Evolutionary conservation across 495 filamentous ascomycete species (phyloP).

Genomic region (Penicillium pancosmium): DNA sequence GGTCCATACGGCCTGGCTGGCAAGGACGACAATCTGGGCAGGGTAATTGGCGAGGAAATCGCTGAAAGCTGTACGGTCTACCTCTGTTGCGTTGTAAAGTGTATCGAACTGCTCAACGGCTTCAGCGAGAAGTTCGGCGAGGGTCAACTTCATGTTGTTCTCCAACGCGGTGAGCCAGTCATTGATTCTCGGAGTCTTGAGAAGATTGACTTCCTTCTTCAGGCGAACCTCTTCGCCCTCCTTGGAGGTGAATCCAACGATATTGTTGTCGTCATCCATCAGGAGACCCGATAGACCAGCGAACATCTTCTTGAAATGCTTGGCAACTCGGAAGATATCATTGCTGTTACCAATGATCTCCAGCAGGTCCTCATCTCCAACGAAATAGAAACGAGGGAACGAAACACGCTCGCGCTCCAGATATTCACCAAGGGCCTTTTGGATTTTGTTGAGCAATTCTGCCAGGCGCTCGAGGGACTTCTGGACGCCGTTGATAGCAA

Average conservation of each 20-base stretch:
- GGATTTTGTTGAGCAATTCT: slow-evolving; percentile 96
- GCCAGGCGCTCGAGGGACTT: slow-evolving; percentile 93
- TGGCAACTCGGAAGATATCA: slow-evolving; percentile 90
- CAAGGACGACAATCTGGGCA: slow-evolving; percentile 93
- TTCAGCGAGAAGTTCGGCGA: slow-evolving; percentile 87
- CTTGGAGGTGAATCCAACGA: slow-evolving; percentile 91
- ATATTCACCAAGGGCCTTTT: slow-evolving; percentile 98
- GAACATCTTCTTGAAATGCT: slow-evolving; percentile 99
- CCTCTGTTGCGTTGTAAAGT: slow-evolving; percentile 65
- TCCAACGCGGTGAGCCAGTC: slow-evolving; percentile 95
- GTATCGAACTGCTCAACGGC: slow-evolving; percentile 72
- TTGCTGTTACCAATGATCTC: slow-evolving; percentile 99
- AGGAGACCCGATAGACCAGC: slow-evolving; percentile 87
- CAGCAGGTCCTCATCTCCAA: slow-evolving; percentile 97
- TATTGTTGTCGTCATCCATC: slow-evolving; percentile 86
- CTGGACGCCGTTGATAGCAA: slow-evolving; percentile 92
- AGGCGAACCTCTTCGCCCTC: slow-evolving; percentile 89
- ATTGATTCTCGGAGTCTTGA: slow-evolving; percentile 94
- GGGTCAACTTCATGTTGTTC: slow-evolving; percentile 87
- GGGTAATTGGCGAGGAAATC: slow-evolving; percentile 81
- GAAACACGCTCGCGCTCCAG: slow-evolving; percentile 95
- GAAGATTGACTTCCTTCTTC: slow-evolving; percentile 86
- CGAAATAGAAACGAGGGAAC: slow-evolving; percentile 98
- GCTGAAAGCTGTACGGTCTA: slow-evolving; percentile 69
- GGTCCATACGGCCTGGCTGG: slow-evolving; percentile 95